phyloP scores from a whole-genome alignment of 2,329 filamentous ascomycete species.

The Microdochium bolleyi region DNA sequence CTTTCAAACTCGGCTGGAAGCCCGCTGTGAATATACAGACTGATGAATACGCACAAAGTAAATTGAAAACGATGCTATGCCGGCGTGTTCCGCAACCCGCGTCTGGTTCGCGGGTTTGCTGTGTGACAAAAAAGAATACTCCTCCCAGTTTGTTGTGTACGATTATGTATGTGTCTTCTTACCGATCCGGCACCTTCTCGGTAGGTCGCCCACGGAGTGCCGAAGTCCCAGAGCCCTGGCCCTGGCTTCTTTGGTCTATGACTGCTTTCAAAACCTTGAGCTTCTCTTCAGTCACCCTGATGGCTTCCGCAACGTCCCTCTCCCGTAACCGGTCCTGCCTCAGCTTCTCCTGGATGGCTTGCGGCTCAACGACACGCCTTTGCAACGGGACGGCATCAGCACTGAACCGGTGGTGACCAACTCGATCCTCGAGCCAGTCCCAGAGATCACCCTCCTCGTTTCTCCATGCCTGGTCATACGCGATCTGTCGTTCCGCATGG shows the following conservation, averaged over 20 bases:
- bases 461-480: slow-evolving; percentile 91
- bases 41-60: not conserved
- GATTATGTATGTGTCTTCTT: not conserved
- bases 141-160: not conserved
- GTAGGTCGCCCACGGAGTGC: not conserved
- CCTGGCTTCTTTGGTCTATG: slow-evolving; percentile 50
- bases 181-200: not conserved
- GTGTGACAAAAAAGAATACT: not conserved
- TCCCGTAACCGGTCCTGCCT: slow-evolving; percentile 58
- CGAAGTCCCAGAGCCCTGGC: slow-evolving; percentile 10
- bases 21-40: not conserved
- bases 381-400: slow-evolving; percentile 29
- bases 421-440: slow-evolving; percentile 87
- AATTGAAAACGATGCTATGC: not conserved
- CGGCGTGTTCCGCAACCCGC: not conserved
- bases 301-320: slow-evolving; percentile 70
- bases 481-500: slow-evolving; percentile 62
- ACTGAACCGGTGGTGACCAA: slow-evolving; percentile 58
- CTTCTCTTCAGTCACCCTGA: slow-evolving; percentile 79
- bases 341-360: slow-evolving; percentile 51
- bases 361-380: slow-evolving; percentile 43
- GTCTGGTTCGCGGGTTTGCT: not conserved
- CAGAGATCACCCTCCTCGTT: slow-evolving; percentile 82
- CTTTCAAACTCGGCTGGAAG: not conserved
- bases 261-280: slow-evolving; percentile 69